Evolutionary conservation across 2,329 filamentous ascomycete genomes (phyloP).

Genomic region (Monilinia laxa): DNA sequence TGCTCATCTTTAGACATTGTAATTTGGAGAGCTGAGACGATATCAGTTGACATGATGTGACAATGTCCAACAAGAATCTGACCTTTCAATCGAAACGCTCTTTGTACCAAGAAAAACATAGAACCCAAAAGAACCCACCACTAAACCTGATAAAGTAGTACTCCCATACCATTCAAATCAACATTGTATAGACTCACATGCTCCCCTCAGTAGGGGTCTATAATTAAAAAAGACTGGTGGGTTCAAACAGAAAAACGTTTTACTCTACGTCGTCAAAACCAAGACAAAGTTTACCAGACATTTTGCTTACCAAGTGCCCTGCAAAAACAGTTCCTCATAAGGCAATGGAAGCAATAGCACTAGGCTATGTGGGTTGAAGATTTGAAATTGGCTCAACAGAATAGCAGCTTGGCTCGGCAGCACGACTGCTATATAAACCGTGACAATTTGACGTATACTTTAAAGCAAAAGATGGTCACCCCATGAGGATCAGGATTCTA

Average conservation of each 20-base stretch:
- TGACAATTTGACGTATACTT: too few relatives aligned
- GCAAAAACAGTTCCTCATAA: not conserved
- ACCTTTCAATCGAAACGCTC: not conserved
- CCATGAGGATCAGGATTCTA: too few relatives aligned
- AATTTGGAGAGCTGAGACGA: not conserved
- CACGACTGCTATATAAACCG: not conserved
- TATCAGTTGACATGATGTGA: not conserved
- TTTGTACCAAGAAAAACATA: not conserved
- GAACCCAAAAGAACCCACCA: not conserved
- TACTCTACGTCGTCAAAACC: not conserved
- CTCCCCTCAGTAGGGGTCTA: too few relatives aligned
- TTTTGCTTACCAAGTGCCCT: not conserved
- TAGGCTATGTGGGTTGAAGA: not conserved
- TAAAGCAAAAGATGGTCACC: too few relatives aligned
- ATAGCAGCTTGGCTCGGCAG: not conserved
- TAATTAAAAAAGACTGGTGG: too few relatives aligned
- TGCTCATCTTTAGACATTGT: not conserved
- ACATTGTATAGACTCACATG: too few relatives aligned
- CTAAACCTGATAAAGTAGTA: too few relatives aligned
- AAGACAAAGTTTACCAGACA: not conserved
- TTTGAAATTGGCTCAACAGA: not conserved
- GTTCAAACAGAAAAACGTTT: too few relatives aligned
- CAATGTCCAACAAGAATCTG: not conserved
- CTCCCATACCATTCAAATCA: too few relatives aligned
- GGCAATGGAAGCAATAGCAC: not conserved